Percentiles rank a stretch among this genome's conserved stretches.
Evolutionary conservation across 2,329 filamentous ascomycete species (phyloP).

Genomic region (Berkeleyomyces basicola): DNA sequence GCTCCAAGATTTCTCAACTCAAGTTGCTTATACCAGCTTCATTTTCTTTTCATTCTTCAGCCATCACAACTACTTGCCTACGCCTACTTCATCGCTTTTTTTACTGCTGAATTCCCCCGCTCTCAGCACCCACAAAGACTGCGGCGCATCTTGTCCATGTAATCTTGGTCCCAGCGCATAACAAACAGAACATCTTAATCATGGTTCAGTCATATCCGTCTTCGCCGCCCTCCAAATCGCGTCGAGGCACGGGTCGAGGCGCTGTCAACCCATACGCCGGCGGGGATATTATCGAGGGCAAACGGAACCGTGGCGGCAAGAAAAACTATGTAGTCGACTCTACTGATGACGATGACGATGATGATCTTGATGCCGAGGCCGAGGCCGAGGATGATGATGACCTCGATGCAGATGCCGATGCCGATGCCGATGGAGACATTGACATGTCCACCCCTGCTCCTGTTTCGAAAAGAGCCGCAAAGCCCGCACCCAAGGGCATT

Average conservation of each 20-base stretch:
- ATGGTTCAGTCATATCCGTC: constrained; percentile 1
- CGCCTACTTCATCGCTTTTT: no score
- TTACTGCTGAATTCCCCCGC: background rate
- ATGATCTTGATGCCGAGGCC: constrained; percentile 22
- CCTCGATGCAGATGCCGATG: constrained; percentile 24
- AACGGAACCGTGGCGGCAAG: constrained; percentile 37
- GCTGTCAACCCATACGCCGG: constrained; percentile 18
- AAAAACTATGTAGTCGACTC: constrained; percentile 45
- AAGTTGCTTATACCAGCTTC: no score
- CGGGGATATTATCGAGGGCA: constrained; percentile 32
- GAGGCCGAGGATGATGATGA: constrained; percentile 20
- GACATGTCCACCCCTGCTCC: constrained; percentile 28
- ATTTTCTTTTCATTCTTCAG: no score
- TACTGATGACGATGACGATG: constrained; percentile 31
- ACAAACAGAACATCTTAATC: background rate
- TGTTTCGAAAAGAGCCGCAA: constrained; percentile 15
- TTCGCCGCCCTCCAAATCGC: constrained; percentile 24
- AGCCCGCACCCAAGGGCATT: constrained; percentile 6
- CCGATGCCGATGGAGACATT: constrained; percentile 29
- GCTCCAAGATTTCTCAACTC: no score
- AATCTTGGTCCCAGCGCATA: background rate
- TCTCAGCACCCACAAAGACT: background rate
- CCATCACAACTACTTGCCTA: no score
- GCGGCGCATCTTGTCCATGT: background rate
- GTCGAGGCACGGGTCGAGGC: constrained; percentile 18